A percentile compares a stretch with the other conserved stretches of the same genome.
These are phyloP conservation scores for Eudorina sp. DNA, from an alignment of 139 green algal genomes.

Conservation along the genomic window DNA sequence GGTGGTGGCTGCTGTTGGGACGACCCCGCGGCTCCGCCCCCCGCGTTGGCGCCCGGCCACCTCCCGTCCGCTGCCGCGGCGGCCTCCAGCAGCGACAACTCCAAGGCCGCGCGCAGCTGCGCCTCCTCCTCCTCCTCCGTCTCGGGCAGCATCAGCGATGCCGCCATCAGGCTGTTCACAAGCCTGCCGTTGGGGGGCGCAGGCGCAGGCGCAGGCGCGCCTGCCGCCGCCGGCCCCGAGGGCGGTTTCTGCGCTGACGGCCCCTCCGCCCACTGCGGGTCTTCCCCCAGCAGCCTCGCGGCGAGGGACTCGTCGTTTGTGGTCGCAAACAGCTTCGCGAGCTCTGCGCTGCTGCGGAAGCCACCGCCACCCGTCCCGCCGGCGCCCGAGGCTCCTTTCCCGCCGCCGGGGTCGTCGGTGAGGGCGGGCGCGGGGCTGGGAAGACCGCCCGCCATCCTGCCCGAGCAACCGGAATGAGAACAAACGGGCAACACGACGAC, in stretches of 20 bases:
- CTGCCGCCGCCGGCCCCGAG: not conserved
- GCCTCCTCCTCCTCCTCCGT: slow-evolving; percentile 48
- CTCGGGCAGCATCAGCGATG: not conserved
- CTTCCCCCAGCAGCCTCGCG: slow-evolving; percentile 2
- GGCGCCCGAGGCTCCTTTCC: not conserved
- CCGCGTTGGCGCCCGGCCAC: no score
- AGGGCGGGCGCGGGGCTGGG: not conserved
- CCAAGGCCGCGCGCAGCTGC: slow-evolving; percentile 44
- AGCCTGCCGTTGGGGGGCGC: not conserved
- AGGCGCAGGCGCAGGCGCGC: not conserved
- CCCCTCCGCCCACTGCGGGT: not conserved
- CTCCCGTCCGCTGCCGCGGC: not conserved
- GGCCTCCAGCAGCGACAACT: slow-evolving; percentile 46
- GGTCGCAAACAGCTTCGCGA: not conserved
- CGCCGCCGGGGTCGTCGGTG: not conserved
- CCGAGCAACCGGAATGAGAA: no score
- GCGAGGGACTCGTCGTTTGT: not conserved
- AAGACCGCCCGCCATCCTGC: slow-evolving; percentile 32
- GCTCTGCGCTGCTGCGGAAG: slow-evolving; percentile 17
- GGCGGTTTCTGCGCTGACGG: not conserved
- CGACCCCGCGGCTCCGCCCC: no score
- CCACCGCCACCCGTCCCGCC: not conserved
- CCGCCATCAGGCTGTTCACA: not conserved
- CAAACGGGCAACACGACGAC: no score
- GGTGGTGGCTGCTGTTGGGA: no score